phyloP scores from a whole-genome alignment of 441 rosid genomes.

The Heliophila coronopifolia region DNA sequence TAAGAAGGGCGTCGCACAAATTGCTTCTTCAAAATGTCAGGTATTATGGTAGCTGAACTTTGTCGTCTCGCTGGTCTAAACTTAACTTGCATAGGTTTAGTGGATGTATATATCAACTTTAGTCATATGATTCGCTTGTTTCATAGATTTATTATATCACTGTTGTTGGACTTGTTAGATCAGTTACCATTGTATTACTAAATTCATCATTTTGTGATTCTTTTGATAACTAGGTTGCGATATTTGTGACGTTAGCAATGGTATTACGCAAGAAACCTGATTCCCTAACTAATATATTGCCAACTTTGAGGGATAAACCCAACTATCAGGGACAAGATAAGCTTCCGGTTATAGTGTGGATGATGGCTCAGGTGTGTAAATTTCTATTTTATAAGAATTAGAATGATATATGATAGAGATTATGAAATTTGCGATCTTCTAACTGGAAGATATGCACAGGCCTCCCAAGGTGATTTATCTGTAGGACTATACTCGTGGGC shows the following conservation, averaged over 20 bases:
- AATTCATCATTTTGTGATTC: neutral
- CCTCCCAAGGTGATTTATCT: constrained; percentile 63
- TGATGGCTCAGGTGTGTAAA: constrained; percentile 55
- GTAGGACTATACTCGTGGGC: constrained; percentile 73
- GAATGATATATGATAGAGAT: neutral
- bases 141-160: neutral
- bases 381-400: constrained; percentile 23
- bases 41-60: constrained; percentile 28
- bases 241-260: constrained; percentile 77
- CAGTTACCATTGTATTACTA: neutral
- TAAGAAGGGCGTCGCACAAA: constrained; percentile 60
- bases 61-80: neutral
- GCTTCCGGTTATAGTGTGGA: constrained; percentile 68
- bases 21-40: constrained; percentile 71
- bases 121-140: neutral
- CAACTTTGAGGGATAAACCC: constrained; percentile 51
- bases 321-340: constrained; percentile 88
- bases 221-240: constrained; percentile 60
- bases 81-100: no score
- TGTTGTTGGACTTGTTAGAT: neutral
- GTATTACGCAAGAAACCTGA: constrained; percentile 83
- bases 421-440: neutral
- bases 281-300: constrained; percentile 50
- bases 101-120: no score
- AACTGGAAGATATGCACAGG: constrained; percentile 34